Conservation (phyloP, 345 rosid species). For the Durio zibethinus region DNA sequence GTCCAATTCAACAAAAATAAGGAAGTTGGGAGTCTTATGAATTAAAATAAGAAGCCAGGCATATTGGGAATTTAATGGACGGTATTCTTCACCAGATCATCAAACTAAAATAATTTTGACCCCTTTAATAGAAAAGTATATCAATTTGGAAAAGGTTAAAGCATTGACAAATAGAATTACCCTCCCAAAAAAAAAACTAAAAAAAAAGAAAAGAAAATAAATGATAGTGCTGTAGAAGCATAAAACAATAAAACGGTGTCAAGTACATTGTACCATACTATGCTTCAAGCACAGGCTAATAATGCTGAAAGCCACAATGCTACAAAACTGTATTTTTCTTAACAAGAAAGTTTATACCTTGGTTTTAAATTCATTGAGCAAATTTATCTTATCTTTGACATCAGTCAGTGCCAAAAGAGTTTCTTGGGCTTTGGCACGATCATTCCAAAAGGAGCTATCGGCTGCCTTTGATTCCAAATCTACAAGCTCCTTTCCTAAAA, state of each 20-base stretch:
- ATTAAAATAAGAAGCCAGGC: background rate
- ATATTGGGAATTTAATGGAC: background rate
- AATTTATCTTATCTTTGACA: slow-evolving; percentile 60
- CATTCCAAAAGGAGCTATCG: slow-evolving; percentile 79
- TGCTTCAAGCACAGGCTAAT: background rate
- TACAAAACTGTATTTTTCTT: background rate
- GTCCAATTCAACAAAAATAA: background rate
- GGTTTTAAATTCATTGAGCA: slow-evolving; percentile 63
- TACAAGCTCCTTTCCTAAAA: slow-evolving; percentile 52
- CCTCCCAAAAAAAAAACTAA: background rate
- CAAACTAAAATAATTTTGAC: too few relatives aligned
- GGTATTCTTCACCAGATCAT: background rate
- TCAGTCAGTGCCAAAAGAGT: slow-evolving; percentile 67
- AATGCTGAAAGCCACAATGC: background rate
- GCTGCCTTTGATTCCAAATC: slow-evolving; percentile 65
- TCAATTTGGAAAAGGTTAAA: background rate
- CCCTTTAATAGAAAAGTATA: background rate
- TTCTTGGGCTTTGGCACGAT: slow-evolving; percentile 72
- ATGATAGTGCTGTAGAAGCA: background rate
- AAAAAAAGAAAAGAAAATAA: background rate
- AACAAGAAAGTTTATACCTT: slow-evolving; percentile 42
- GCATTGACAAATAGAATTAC: background rate
- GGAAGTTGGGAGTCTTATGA: background rate
- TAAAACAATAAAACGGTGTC: background rate
- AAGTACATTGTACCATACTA: background rate